Conservation (phyloP, 306 rosid species). For the Cajanus cajan region DNA sequence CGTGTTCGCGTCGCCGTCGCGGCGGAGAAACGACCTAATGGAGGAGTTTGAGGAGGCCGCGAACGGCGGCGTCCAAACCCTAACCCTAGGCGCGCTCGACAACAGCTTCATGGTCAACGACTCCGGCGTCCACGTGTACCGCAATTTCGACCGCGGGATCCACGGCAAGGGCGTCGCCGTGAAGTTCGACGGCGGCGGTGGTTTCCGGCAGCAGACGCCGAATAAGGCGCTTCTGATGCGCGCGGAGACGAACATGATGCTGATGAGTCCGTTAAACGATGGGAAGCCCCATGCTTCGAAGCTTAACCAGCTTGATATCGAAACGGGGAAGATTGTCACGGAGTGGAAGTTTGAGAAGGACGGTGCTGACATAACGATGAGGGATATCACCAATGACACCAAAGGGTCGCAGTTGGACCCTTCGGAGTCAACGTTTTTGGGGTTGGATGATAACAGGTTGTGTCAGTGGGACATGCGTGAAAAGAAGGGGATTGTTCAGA, state of each 20-base stretch:
- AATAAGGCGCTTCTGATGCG: conserved; percentile 74
- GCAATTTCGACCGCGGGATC: conserved; percentile 66
- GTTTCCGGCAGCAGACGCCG: conserved; percentile 39
- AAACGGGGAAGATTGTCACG: conserved; percentile 77
- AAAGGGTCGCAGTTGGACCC: conserved; percentile 90
- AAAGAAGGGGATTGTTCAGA: conserved; percentile 71
- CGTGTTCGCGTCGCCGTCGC: conserved; percentile 44
- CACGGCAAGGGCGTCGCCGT: conserved; percentile 80
- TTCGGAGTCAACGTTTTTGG: conserved; percentile 84
- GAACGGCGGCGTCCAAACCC: conserved; percentile 80
- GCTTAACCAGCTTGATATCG: conserved; percentile 80
- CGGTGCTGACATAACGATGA: conserved; percentile 76
- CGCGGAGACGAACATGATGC: conserved; percentile 87
- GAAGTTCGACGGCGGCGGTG: conserved; percentile 53
- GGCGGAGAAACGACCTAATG: conserved; percentile 50
- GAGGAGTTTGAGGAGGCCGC: conserved; percentile 90
- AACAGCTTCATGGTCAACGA: conserved; percentile 83
- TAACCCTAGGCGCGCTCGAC: conserved; percentile 77
- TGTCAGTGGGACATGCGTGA: conserved; percentile 97
- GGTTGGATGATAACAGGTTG: conserved; percentile 89
- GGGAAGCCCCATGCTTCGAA: conserved; percentile 65
- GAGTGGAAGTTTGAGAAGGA: conserved; percentile 95
- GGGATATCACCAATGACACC: conserved; percentile 74
- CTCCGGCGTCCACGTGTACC: conserved; percentile 71
- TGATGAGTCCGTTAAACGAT: conserved; percentile 74